phyloP scores from a whole-genome alignment of 2,329 filamentous ascomycete genomes.

The Alternaria conjuncta region DNA sequence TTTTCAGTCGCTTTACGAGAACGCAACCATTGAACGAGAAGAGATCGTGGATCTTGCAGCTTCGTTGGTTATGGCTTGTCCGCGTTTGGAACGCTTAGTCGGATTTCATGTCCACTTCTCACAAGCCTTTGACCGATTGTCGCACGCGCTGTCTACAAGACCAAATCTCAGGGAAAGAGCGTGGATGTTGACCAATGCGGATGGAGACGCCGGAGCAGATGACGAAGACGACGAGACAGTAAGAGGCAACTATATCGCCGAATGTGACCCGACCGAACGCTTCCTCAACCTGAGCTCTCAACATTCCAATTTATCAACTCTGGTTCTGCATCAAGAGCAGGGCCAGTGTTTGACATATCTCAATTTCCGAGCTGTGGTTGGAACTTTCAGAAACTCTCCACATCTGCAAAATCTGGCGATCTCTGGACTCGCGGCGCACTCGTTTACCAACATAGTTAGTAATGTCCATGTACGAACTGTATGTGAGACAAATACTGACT shows the following conservation, averaged over 20 bases:
- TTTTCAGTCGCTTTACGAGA: slow-evolving; percentile 50
- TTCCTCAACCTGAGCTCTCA: slow-evolving; percentile 62
- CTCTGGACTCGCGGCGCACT: slow-evolving; percentile 59
- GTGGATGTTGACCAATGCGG: slow-evolving; percentile 57
- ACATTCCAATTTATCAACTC: slow-evolving; percentile 60
- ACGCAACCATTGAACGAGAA: slow-evolving; percentile 52
- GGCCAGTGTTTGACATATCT: slow-evolving; percentile 48
- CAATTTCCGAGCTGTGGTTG: slow-evolving; percentile 62
- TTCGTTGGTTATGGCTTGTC: slow-evolving; percentile 65
- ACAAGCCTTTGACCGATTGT: slow-evolving; percentile 62
- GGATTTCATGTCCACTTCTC: slow-evolving; percentile 62
- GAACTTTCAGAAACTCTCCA: slow-evolving; percentile 61
- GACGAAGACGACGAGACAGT: slow-evolving; percentile 43
- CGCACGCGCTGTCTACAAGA: slow-evolving; percentile 62
- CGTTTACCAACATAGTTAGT: slow-evolving; percentile 59
- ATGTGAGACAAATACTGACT: no score
- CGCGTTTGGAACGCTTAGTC: slow-evolving; percentile 61
- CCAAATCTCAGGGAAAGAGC: slow-evolving; percentile 61
- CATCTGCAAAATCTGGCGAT: slow-evolving; percentile 61
- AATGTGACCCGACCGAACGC: slow-evolving; percentile 58
- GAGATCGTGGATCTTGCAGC: slow-evolving; percentile 60
- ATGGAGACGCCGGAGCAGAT: slow-evolving; percentile 18
- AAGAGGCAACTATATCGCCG: slow-evolving; percentile 41
- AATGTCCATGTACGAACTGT: no score
- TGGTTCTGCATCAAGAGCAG: slow-evolving; percentile 54